These are phyloP conservation scores for Thielaviopsis populi DNA, from an alignment of 2,329 filamentous ascomycete genomes.

Conservation along the genomic window DNA sequence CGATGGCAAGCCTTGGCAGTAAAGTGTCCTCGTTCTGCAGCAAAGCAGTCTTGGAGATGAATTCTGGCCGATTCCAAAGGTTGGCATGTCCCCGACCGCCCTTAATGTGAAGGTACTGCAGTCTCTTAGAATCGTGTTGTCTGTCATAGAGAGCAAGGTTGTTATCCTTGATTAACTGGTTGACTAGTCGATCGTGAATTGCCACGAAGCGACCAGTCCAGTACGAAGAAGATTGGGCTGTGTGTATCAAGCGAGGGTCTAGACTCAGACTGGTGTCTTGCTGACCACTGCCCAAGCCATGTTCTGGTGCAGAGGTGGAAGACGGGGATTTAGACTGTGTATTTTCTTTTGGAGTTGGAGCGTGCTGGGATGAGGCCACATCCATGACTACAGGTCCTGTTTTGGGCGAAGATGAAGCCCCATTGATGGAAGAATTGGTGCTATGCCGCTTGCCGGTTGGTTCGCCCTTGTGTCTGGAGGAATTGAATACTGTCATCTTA, in stretches of 20 bases:
- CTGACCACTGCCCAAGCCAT: neutral
- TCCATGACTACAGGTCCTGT: neutral
- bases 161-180: conserved; percentile 14
- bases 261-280: neutral
- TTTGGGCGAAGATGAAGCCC: neutral
- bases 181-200: conserved; percentile 33
- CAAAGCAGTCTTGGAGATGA: conserved; percentile 12
- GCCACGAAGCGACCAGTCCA: conserved; percentile 48
- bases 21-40: conserved; percentile 9
- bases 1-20: conserved; percentile 12
- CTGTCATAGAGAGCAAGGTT: conserved; percentile 15
- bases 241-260: conserved; percentile 25
- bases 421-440: neutral
- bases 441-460: neutral
- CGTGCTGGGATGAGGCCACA: neutral
- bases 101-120: conserved; percentile 11
- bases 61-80: conserved; percentile 11
- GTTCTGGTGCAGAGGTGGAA: neutral
- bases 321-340: neutral
- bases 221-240: conserved; percentile 35
- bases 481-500: conserved; percentile 11
- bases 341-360: neutral
- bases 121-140: conserved; percentile 10
- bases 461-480: conserved; percentile 1
- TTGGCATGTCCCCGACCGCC: conserved; percentile 8